Base-by-base conservation (phyloP, 2,329 filamentous ascomycete genomes). In the Cladosporium sp. region DNA sequence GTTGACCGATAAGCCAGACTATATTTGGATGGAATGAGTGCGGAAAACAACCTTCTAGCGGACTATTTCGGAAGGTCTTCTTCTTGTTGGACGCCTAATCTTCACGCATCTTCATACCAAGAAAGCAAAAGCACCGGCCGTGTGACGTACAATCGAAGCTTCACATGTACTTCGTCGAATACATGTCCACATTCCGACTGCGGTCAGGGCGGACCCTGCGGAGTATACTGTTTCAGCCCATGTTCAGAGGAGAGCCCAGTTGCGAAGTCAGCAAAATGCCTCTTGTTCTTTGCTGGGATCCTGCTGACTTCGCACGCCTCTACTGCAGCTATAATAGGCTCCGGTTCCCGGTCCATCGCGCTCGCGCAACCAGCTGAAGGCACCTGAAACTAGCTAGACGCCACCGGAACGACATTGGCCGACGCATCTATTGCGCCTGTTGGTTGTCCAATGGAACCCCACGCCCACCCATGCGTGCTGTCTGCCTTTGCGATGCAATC, bases 211-310 rank as follows among this genome's bases (percentile, higher is more conserved):
- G 61, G 61, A 29, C 49, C 61, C 35, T 56, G 61, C 61, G 61
- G 61, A 29, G 16, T 59, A 16, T 29, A 35, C 33, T 55, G 49
- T 37, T 50, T 49, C 49, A 53, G 55, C 55, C 10, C 18, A 56
- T 44, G 31, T 52, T 16, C 8, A 23, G 50, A 56, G 37, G 33
- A 18, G 14, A 55, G 61, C 61, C 46, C 26, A 37, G 21, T 63
- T 56, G 61, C 61, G 61, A 63, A 63, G 61, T 63, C 61, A 63
- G 61, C 61, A 63, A 49, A 55, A 26, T 63, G 50, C 61, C 49
- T 55, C 50, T 44, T 16, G 35, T 26, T 46, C n/a, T 26, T 31
- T 21, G 35, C 50, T 46, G 26, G 61, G 61, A 56, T 56, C 14
- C 23, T 56, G 61, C 61, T 63, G 61, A 63, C 61, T 63, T 63